phyloP scores from a whole-genome alignment of 139 green algal species.

The Zygnema cylindricum region DNA sequence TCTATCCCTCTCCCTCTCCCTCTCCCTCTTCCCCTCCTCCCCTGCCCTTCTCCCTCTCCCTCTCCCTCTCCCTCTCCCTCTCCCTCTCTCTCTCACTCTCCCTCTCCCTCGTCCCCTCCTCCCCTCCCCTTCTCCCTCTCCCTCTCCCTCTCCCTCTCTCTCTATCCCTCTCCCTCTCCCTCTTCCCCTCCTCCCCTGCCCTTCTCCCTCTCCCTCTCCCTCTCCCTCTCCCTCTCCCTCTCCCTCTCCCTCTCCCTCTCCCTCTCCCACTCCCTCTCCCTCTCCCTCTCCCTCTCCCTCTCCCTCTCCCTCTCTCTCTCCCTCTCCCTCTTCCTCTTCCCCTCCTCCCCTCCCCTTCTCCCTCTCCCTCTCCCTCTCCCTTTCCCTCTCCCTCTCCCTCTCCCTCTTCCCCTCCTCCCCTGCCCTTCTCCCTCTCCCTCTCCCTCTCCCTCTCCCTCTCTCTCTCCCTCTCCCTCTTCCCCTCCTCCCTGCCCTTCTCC shows the following conservation, averaged over 20 bases:
- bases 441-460: background rate
- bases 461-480: too few relatives aligned
- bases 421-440: background rate
- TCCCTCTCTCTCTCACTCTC: too few relatives aligned
- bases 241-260: background rate
- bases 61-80: too few relatives aligned
- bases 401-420: background rate
- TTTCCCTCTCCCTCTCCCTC: background rate
- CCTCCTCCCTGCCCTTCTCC: too few relatives aligned
- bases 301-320: background rate
- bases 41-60: background rate
- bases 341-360: too few relatives aligned
- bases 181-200: background rate
- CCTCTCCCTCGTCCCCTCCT: too few relatives aligned
- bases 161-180: constrained; percentile 7
- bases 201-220: background rate
- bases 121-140: too few relatives aligned
- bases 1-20: too few relatives aligned
- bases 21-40: constrained; percentile 5
- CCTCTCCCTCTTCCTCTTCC: background rate
- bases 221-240: background rate
- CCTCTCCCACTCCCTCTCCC: background rate
- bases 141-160: too few relatives aligned
- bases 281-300: background rate
- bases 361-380: too few relatives aligned